These are phyloP conservation scores for Dioscorea alata DNA, from an alignment of 106 monocot species.

Conservation along the genomic window DNA sequence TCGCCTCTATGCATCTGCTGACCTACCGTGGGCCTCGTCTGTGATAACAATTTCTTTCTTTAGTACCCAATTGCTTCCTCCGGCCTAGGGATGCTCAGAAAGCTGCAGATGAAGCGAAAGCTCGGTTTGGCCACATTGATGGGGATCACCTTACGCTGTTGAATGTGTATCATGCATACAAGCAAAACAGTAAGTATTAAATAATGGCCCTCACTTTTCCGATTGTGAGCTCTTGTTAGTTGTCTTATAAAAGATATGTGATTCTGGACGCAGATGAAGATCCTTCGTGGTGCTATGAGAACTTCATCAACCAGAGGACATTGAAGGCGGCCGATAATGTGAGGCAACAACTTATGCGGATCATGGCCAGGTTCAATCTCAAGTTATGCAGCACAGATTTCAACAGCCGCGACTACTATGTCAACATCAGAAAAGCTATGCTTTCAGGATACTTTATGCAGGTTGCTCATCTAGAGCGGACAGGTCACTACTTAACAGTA, in stretches of 20 bases:
- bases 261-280: constrained; percentile 43
- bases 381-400: constrained; percentile 80
- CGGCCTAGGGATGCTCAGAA: constrained; percentile 86
- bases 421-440: constrained; percentile 64
- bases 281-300: constrained; percentile 69
- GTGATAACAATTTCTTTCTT: constrained; percentile 64
- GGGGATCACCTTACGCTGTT: constrained; percentile 82
- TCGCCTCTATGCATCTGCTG: constrained; percentile 81
- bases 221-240: too few relatives aligned
- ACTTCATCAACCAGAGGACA: constrained; percentile 62
- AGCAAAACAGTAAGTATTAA: constrained; percentile 58
- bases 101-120: constrained; percentile 81
- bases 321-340: constrained; percentile 70
- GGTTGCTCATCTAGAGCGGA: constrained; percentile 73
- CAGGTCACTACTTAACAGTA: constrained; percentile 70
- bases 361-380: constrained; percentile 71
- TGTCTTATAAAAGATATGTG: too few relatives aligned
- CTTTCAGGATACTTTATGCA: constrained; percentile 81
- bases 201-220: not conserved
- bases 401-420: constrained; percentile 67
- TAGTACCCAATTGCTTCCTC: constrained; percentile 92
- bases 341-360: constrained; percentile 64
- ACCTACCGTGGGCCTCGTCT: constrained; percentile 71
- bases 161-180: constrained; percentile 81
- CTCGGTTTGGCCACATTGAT: constrained; percentile 68